Percentiles rank a stretch among this genome's conserved stretches.
phyloP scores from a whole-genome alignment of 441 rosid species.

The Kokia cookei region DNA sequence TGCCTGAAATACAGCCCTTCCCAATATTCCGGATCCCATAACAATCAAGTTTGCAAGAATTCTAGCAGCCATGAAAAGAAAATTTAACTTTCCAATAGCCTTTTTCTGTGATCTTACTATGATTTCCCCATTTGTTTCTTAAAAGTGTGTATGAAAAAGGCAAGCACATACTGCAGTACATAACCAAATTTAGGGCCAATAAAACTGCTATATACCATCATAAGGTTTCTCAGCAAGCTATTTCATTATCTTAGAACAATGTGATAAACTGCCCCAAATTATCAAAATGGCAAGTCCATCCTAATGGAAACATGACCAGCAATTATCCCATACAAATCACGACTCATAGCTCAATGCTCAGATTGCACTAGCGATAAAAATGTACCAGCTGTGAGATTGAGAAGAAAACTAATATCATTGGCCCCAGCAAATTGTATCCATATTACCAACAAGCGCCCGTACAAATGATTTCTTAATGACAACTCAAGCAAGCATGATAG shows the following conservation, averaged over 20 bases:
- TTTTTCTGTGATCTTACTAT: background rate
- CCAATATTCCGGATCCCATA: conserved; percentile 64
- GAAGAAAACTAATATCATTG: background rate
- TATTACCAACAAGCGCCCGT: background rate
- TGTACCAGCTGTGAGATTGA: background rate
- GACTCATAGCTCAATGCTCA: background rate
- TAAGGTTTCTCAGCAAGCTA: background rate
- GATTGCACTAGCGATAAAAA: background rate
- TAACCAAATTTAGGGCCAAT: background rate
- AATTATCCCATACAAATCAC: background rate
- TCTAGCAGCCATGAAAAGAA: conserved; percentile 42
- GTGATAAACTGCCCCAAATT: background rate
- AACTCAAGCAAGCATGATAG: background rate
- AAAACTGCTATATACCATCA: background rate
- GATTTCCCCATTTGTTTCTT: background rate
- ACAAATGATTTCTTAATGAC: background rate
- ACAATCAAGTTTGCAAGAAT: conserved; percentile 67
- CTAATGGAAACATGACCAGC: background rate
- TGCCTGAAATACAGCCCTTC: conserved; percentile 63
- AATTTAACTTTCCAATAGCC: background rate
- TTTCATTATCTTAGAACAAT: background rate
- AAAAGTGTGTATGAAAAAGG: background rate
- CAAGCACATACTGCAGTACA: background rate
- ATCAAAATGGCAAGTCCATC: background rate
- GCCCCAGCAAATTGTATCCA: background rate